Base-by-base conservation (phyloP, 1,284 basidiomycete genomes). In the Sphaerobolus stellatus region DNA sequence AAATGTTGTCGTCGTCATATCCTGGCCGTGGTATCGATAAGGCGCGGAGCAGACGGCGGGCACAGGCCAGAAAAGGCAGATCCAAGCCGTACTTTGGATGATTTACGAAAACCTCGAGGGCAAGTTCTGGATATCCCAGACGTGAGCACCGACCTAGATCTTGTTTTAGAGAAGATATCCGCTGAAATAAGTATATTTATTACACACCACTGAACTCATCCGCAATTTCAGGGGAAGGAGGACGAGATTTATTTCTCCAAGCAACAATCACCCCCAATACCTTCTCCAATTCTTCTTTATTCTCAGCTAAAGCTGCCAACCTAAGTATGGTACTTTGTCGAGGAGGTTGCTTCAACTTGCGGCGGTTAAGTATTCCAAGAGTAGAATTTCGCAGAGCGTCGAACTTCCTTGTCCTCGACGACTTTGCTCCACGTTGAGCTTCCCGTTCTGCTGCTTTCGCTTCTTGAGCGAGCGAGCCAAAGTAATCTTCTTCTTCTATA, bases 11-110 rank as follows among this genome's bases (percentile, higher is more conserved):
- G 16, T 18, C 11, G 43, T 38, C 18, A 27, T 30, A 16, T 29
- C 52, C 43, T 34, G 41, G 33, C 30, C 27, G 48, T 27, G 29
- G 52, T 27, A 27, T 59, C 48, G 44, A 62, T 48, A 45, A 52
- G 36, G 36, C 53, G 56, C 48, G 45, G 4, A 64, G 54, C 24
- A 64, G 58, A 8, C 59, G 59, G 3, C 62, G 61, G 13, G 61
- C 62, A 5, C 55, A 52, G 0, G 43, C 30, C 16, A 62, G 40
- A 20, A 52, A 53, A 5, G 58, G 57, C 7, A 64, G 48, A n/a
- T 61, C 61, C 14, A 64, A 47, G 1, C 60, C 62, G 53, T 58
- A 62, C 43, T 56, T 58, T 18, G 55, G 54, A 9, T 57, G 57
- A 36, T 64, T 52, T 14, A 56, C 46, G 20, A 62, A 50, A 36